phyloP scores from a whole-genome alignment of 2,329 filamentous ascomycete genomes.

The Fusarium marasasianum region DNA sequence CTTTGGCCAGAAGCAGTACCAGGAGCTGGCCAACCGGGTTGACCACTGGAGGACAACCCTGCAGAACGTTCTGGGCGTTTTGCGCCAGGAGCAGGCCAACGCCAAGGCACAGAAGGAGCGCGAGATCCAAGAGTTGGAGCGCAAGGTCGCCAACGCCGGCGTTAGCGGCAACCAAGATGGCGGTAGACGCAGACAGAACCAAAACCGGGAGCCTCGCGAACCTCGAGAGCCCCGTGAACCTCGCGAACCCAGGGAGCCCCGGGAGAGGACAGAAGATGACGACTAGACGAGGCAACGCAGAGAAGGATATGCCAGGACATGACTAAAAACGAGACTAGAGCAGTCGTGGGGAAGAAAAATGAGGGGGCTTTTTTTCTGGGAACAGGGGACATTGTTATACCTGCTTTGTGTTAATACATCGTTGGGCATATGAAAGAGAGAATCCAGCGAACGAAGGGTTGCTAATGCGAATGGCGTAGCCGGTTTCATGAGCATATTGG shows the following conservation, averaged over 20 bases:
- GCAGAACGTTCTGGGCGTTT: constrained; percentile 78
- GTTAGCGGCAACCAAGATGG: constrained; percentile 47
- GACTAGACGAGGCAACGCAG: constrained; percentile 53
- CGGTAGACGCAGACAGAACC: constrained; percentile 48
- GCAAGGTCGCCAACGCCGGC: constrained; percentile 64
- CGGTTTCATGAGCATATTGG: constrained; percentile 48
- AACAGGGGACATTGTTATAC: constrained; percentile 39
- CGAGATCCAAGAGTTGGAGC: constrained; percentile 76
- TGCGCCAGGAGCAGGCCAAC: constrained; percentile 83
- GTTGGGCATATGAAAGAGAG: constrained; percentile 40
- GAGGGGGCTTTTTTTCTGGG: constrained; percentile 34
- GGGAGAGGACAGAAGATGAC: constrained; percentile 65
- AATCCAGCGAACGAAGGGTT: constrained; percentile 45
- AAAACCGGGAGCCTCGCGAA: constrained; percentile 31
- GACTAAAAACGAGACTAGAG: constrained; percentile 31
- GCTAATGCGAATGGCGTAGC: constrained; percentile 52
- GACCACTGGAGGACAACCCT: constrained; percentile 92
- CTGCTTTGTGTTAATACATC: constrained; percentile 48
- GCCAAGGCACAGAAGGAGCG: constrained; percentile 81
- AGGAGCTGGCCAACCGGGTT: constrained; percentile 87
- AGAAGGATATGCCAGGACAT: constrained; percentile 22
- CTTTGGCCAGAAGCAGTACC: constrained; percentile 98
- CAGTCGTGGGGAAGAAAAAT: constrained; percentile 26
- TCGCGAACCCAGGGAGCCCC: constrained; percentile 28
- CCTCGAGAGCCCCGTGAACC: constrained; percentile 20